Evolutionary conservation across 2,329 filamentous ascomycete genomes (phyloP).

Genomic region (Ceratocystis cubensis): DNA sequence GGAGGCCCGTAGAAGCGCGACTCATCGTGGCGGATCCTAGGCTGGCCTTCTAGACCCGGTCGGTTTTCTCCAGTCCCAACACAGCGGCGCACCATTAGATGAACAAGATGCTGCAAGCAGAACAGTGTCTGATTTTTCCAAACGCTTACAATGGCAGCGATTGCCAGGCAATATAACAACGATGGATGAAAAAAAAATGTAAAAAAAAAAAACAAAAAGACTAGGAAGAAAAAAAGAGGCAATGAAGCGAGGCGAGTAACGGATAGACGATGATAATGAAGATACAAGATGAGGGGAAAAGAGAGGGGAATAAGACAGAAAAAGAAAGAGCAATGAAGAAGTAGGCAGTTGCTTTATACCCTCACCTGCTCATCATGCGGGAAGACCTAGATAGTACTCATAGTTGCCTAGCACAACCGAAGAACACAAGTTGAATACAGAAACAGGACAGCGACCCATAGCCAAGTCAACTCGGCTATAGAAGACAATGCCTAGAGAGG

Average conservation of each 20-base stretch:
- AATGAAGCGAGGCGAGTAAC: background rate
- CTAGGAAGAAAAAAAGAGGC: background rate
- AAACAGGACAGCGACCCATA: background rate
- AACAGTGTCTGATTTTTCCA: background rate
- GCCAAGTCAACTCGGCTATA: background rate
- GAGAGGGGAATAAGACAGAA: background rate
- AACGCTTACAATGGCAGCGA: no score
- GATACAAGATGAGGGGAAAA: background rate
- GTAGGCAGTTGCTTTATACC: background rate
- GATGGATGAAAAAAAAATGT: background rate
- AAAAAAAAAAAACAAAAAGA: background rate
- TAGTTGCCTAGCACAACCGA: slow-evolving; percentile 5
- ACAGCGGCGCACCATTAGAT: slow-evolving; percentile 1
- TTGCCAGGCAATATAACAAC: background rate
- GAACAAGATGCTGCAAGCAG: background rate
- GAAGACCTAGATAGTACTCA: background rate
- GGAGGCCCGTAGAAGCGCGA: slow-evolving; percentile 9
- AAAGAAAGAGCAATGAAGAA: background rate
- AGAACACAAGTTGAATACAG: background rate
- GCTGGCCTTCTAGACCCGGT: slow-evolving; percentile 12
- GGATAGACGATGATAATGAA: background rate
- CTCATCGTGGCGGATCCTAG: background rate
- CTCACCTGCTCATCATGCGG: background rate
- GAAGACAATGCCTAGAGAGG: background rate
- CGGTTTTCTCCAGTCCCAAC: slow-evolving; percentile 12